Evolutionary conservation across 176 grass and related monocot species (phyloP).

Genomic region (Oryza rufipogon): DNA sequence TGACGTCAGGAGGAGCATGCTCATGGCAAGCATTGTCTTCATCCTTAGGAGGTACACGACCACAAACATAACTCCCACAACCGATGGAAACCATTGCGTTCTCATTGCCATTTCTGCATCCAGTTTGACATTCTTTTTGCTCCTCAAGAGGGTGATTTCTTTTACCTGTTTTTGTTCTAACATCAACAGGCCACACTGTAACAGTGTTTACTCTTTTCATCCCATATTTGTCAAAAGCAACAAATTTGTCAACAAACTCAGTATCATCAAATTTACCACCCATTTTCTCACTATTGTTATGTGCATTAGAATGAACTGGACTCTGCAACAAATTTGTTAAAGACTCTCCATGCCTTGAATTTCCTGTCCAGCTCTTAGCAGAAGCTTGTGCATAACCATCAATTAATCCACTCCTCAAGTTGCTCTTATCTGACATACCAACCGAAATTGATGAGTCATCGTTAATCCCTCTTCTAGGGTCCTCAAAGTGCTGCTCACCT

Average conservation of each 20-base stretch:
- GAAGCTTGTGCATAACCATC: constrained; percentile 27
- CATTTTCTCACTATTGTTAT: background rate
- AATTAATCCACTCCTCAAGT: constrained; percentile 18
- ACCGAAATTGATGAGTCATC: constrained; percentile 40
- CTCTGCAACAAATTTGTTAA: constrained; percentile 12
- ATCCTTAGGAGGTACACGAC: constrained; percentile 3
- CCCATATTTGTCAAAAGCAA: constrained; percentile 31
- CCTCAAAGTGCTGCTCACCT: constrained; percentile 24
- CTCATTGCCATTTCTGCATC: constrained; percentile 15
- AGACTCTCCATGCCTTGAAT: constrained; percentile 11
- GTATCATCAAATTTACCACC: constrained; percentile 32
- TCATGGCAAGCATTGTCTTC: constrained; percentile 21
- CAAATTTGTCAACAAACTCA: constrained; percentile 30
- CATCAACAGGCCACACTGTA: background rate
- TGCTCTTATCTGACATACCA: constrained; percentile 12
- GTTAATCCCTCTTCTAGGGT: constrained; percentile 27
- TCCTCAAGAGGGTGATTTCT: background rate
- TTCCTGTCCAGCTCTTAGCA: constrained; percentile 12
- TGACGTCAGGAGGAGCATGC: constrained; percentile 17
- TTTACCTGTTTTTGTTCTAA: constrained; percentile 11
- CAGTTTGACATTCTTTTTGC: constrained; percentile 9
- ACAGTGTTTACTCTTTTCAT: background rate
- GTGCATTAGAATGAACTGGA: constrained; percentile 26
- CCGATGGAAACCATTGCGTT: background rate
- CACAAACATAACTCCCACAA: constrained; percentile 13